Conservation (phyloP, 106 monocot species). For the Phalaenopsis equestris region DNA sequence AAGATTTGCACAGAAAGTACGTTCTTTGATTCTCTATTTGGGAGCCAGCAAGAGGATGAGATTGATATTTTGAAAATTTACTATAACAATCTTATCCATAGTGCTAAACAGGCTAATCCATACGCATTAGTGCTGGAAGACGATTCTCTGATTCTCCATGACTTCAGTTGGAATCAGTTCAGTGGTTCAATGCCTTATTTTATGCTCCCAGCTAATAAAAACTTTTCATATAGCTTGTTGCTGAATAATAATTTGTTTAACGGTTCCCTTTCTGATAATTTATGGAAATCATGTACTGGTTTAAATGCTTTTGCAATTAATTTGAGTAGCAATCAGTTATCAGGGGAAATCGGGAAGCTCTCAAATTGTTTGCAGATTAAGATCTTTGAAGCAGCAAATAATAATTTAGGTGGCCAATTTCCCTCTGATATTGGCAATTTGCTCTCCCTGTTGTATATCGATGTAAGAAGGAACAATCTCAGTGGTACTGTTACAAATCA, state of each 20-base stretch:
- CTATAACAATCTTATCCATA: conserved; percentile 15
- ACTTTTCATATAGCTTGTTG: conserved; percentile 33
- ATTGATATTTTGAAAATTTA: conserved; percentile 18
- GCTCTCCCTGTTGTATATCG: conserved; percentile 20
- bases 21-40: background rate
- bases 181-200: conserved; percentile 36
- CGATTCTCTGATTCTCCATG: conserved; percentile 30
- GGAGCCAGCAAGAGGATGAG: conserved; percentile 7
- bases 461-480: conserved; percentile 31
- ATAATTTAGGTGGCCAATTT: conserved; percentile 25
- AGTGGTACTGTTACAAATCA: conserved; percentile 26
- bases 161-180: conserved; percentile 53
- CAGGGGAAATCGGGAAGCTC: conserved; percentile 22
- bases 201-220: conserved; percentile 9
- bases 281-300: conserved; percentile 25
- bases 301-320: conserved; percentile 33
- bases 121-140: conserved; percentile 13
- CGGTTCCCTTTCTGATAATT: conserved; percentile 26
- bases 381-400: conserved; percentile 42
- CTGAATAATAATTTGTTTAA: conserved; percentile 44
- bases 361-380: conserved; percentile 24
- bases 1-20: background rate
- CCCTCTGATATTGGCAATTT: conserved; percentile 24
- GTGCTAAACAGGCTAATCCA: conserved; percentile 8
- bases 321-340: conserved; percentile 36